These are phyloP conservation scores for Umbelopsis sp. DNA, from an alignment of 192 early-diverging fungal genomes.

Conservation along the genomic window DNA sequence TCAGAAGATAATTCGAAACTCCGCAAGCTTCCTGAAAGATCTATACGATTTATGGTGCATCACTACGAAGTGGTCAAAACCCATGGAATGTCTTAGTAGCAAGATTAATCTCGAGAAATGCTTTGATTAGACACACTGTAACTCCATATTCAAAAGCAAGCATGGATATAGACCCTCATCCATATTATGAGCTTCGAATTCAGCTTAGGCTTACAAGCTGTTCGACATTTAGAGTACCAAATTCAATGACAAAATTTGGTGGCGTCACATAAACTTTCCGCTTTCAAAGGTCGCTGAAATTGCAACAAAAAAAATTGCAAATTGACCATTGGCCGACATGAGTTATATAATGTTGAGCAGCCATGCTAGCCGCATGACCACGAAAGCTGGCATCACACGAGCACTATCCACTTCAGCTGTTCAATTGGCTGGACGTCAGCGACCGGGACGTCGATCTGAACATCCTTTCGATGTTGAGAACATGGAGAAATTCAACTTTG, in stretches of 20 bases:
- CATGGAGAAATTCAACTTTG: conserved; percentile 54
- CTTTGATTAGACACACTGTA: too few relatives aligned
- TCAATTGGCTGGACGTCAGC: not conserved
- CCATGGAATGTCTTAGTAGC: not conserved
- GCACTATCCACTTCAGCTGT: conserved; percentile 7
- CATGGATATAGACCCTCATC: too few relatives aligned
- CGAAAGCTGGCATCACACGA: conserved; percentile 3
- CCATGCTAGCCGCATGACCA: not conserved
- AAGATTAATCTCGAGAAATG: too few relatives aligned
- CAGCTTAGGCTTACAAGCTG: too few relatives aligned
- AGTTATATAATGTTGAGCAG: not conserved
- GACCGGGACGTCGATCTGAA: conserved; percentile 17
- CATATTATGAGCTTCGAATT: too few relatives aligned
- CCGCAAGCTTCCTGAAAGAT: not conserved
- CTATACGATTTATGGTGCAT: not conserved
- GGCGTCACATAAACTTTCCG: too few relatives aligned
- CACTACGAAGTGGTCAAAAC: not conserved
- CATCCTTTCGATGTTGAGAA: conserved; percentile 47
- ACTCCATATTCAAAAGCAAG: too few relatives aligned
- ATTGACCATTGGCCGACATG: not conserved
- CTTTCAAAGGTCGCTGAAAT: too few relatives aligned
- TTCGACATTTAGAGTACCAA: too few relatives aligned
- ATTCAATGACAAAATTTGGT: too few relatives aligned
- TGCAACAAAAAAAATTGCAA: not conserved
- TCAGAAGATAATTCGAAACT: not conserved